Percentiles rank a stretch among this genome's conserved stretches.
Evolutionary conservation across 1,284 basidiomycete species (phyloP).

Genomic region (Ceratobasidium sp.): DNA sequence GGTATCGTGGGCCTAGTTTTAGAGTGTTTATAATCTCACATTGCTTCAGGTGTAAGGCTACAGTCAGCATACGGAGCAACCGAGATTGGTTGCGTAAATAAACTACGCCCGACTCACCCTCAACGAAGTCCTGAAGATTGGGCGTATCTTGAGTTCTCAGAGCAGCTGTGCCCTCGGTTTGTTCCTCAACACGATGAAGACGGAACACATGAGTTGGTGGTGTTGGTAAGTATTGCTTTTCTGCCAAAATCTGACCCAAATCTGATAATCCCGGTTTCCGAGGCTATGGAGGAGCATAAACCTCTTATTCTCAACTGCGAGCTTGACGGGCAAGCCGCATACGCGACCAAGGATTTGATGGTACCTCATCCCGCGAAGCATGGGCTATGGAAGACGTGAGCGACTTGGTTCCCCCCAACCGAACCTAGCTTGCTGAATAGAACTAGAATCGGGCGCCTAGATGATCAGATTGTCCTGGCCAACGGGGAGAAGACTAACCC

Average conservation of each 20-base stretch:
- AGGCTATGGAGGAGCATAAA: constrained; percentile 33
- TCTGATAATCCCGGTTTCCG: background rate
- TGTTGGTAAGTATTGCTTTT: constrained; percentile 35
- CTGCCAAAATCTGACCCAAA: background rate
- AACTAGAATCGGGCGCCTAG: constrained; percentile 38
- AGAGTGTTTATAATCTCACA: background rate
- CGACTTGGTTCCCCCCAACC: no score
- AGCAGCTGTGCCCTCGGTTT: constrained; percentile 15
- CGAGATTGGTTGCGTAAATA: constrained; percentile 14
- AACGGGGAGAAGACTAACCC: constrained; percentile 58
- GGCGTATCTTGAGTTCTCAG: constrained; percentile 42
- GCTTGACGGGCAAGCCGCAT: constrained; percentile 35
- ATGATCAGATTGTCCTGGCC: constrained; percentile 47
- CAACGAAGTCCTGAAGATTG: constrained; percentile 15
- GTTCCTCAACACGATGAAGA: constrained; percentile 35
- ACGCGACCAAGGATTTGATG: constrained; percentile 45
- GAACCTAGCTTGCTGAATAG: background rate
- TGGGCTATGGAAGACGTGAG: constrained; percentile 38
- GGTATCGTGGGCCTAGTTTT: background rate
- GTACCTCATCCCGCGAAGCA: constrained; percentile 44
- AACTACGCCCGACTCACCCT: background rate
- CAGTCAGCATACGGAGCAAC: constrained; percentile 20
- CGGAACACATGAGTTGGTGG: constrained; percentile 22
- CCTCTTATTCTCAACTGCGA: constrained; percentile 43
- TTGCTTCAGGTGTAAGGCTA: constrained; percentile 14